Evolutionary conservation across 495 filamentous ascomycete species (phyloP).

Genomic region (Clavariopsis aquatica): DNA sequence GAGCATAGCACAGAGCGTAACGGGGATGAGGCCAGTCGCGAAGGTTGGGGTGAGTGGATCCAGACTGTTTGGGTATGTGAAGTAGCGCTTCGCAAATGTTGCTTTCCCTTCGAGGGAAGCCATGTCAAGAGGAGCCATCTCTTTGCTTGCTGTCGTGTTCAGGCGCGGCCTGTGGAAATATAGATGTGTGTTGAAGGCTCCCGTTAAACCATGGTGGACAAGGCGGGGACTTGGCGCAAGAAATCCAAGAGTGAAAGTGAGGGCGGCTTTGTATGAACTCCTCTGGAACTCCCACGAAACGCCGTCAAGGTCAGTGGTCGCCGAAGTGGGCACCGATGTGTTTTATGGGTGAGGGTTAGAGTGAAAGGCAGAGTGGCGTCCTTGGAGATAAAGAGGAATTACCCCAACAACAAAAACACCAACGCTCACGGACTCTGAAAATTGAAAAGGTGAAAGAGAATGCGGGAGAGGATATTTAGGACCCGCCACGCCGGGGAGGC

Average conservation of each 20-base stretch:
- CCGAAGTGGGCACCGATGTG: background rate
- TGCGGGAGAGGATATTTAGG: background rate
- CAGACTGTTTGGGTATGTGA: slow-evolving; percentile 41
- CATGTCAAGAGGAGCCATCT: slow-evolving; percentile 4
- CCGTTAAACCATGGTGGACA: slow-evolving; percentile 2
- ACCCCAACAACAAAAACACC: background rate
- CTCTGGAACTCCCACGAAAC: background rate
- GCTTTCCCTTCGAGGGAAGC: slow-evolving; percentile 8
- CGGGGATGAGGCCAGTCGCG: slow-evolving; percentile 38
- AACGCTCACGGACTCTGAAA: slow-evolving; percentile 1
- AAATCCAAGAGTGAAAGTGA: background rate
- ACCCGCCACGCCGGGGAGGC: slow-evolving; percentile 9
- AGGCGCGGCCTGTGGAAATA: background rate
- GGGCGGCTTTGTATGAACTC: background rate
- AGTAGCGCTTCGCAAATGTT: slow-evolving; percentile 38
- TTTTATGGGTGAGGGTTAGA: background rate
- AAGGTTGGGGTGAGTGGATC: slow-evolving; percentile 35
- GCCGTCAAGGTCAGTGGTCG: background rate
- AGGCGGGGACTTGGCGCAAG: background rate
- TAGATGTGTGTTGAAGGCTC: background rate
- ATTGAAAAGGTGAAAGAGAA: slow-evolving; percentile 8
- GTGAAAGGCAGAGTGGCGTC: too few relatives aligned
- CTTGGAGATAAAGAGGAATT: background rate
- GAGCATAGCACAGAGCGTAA: slow-evolving; percentile 39
- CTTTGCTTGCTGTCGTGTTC: background rate